Evolutionary conservation across 495 filamentous ascomycete genomes (phyloP).

Genomic region (Penicillium psychrofluorescens): DNA sequence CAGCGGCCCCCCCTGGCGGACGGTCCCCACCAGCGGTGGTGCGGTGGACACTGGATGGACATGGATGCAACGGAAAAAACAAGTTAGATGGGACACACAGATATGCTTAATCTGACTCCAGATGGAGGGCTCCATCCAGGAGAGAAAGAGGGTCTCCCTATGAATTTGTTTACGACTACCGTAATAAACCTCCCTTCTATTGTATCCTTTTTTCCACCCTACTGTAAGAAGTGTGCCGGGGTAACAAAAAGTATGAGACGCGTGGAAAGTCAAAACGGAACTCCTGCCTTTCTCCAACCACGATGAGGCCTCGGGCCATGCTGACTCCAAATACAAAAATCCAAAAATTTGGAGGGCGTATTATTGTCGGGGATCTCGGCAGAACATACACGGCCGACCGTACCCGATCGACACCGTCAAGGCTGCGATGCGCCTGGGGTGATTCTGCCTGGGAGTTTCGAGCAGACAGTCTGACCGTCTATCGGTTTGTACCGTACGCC

Average conservation of each 20-base stretch:
- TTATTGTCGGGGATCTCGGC: no score
- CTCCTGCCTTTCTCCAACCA: no score
- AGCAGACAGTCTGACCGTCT: no score
- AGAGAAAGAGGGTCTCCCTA: no score
- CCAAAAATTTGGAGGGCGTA: no score
- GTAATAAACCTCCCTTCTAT: neutral
- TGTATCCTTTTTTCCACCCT: neutral
- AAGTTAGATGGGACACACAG: slow-evolving; percentile 19
- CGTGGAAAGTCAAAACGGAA: no score
- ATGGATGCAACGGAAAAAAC: slow-evolving; percentile 25
- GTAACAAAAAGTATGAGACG: no score
- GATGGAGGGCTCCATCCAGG: slow-evolving; percentile 8
- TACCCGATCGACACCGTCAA: slow-evolving; percentile 18
- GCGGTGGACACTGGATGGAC: slow-evolving; percentile 19
- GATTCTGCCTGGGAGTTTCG: slow-evolving; percentile 9
- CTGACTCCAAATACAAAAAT: no score
- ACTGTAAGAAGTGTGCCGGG: no score
- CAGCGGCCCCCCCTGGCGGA: neutral
- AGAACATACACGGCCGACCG: neutral
- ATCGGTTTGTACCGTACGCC: no score
- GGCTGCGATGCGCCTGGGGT: slow-evolving; percentile 8
- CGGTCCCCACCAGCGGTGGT: slow-evolving; percentile 13
- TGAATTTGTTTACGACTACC: no score
- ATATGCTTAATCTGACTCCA: slow-evolving; percentile 30
- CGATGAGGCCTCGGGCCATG: no score